Evolutionary conservation across 805 yeast species (phyloP), one percentile per base, ranked within the genome.

Genomic region (Barnettozyma sp.): DNA sequence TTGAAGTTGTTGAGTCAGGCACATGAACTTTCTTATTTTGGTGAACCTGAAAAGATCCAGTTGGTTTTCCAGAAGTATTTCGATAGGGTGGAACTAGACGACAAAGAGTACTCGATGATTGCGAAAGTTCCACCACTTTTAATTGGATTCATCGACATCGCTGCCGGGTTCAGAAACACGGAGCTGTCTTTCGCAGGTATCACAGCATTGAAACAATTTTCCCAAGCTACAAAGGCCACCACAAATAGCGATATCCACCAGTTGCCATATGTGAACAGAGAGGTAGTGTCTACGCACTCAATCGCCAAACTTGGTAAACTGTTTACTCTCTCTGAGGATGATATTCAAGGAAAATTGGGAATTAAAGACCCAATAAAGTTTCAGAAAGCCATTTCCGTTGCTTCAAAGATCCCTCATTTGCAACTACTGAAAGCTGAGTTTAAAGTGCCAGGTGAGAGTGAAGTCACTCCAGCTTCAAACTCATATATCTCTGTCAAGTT

Each of bases 391-490:
- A 53, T 78, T 33, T 56, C 60, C 4, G 69, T 76, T 39, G 94
- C 88, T 1, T 54, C 71, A 3, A 63, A 69, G 22, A 73, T 87
- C 22, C 96, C 97, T 28, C 59, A 66, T 30, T 58, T 88, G 33
- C 75, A 80, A 49, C 63, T 87, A 12, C 45, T 87, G 20, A 73
- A 72, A 34, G 79, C 94, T 28, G 75, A 73, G 39, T 86, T 86
- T 61, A 70, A 71, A 43, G 95, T 90, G 28, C 90, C 95, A 4
- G 97, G 97, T 22, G 97, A 88, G 63, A 55, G 60, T 12, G 64
- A 64, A 21, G 77, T 83, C 20, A 75, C 87, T 1, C 81, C 95
- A 19, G 68, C 71, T 18, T 75, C 97, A 2, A 71, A 72, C 33
- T 77, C 85, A 7, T 88, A 85, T 58, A 63, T 94, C 40, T 77